phyloP scores from a whole-genome alignment of 2,329 filamentous ascomycete genomes.

The Aspergillus viridinutans region DNA sequence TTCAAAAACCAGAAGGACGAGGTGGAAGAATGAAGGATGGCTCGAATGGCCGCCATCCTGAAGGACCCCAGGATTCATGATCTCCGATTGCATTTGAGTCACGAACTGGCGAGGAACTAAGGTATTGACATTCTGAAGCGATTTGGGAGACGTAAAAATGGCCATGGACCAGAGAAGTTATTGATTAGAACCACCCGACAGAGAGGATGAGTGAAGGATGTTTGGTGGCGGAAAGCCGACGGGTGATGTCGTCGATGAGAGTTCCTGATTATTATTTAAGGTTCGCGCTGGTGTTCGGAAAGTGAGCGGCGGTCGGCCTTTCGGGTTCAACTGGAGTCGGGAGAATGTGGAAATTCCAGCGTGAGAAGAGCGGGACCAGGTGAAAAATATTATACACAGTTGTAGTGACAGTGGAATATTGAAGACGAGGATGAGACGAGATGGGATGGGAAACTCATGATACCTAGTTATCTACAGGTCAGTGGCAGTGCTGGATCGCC shows the following conservation, averaged over 20 bases:
- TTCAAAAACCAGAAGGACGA: slow-evolving; percentile 83
- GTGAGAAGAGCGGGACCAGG: neutral
- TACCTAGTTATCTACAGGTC: no score
- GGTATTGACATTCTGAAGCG: slow-evolving; percentile 43
- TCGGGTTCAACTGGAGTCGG: no score
- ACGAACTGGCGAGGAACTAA: slow-evolving; percentile 18
- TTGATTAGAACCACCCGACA: neutral
- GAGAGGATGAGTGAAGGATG: neutral
- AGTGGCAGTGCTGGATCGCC: neutral
- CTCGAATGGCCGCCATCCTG: slow-evolving; percentile 30
- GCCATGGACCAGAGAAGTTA: slow-evolving; percentile 26
- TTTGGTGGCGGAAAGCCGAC: neutral
- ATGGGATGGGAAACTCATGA: no score
- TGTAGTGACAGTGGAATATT: neutral
- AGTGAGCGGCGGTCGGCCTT: no score
- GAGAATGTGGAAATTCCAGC: neutral
- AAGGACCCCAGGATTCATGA: slow-evolving; percentile 16
- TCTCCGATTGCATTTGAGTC: slow-evolving; percentile 20
- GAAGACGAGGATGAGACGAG: neutral
- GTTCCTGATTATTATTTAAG: neutral
- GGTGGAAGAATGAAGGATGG: slow-evolving; percentile 52
- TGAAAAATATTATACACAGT: neutral
- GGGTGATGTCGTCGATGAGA: neutral
- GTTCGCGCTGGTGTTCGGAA: neutral
- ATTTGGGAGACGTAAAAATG: slow-evolving; percentile 47